Base-by-base conservation (phyloP, 768 basidiomycete species). In the Amanita rubescens region DNA sequence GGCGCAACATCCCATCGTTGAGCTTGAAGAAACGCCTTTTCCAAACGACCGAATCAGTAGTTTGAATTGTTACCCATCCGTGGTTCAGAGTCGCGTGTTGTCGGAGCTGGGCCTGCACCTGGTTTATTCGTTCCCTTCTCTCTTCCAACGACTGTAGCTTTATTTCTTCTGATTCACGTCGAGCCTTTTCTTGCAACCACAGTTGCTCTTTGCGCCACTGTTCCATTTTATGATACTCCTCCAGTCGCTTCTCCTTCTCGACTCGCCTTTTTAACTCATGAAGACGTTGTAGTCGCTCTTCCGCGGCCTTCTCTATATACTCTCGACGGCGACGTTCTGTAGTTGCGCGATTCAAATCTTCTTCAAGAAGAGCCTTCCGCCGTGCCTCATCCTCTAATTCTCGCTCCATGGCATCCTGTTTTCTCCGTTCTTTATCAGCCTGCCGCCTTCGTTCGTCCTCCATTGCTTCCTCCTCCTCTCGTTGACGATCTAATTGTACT, bases 1-100 rank as follows among this genome's bases (percentile, higher is more conserved):
- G 70, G 49, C 73, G 70, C 30, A 80, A 57, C 6, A 67, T 68
- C 20, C 70, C 71, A 14, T 72, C 75, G 49, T 74, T 67, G 44
- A 85, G 76, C 63, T 75, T 78, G 65, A 76, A 84, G 59, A 77
- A 85, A n/a, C 83, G 71, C 54, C 85, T 72, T 59, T 80, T 81
- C 85, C 85, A 87, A 0, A 73, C 68, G 51, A 81, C 64, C 3
- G 70, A 72, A 12, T 79, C 77, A 25, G 70, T 68, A 3, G 75
- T 74, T 61, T 84, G 83, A 48, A 85, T 68, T 1, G 82, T 82
- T 2, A 83, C 75, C 81, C 82, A 84, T 0, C 84, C 85, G 10
- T 71, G 69, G 49, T 74, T 59, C 14, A 75, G 57, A 39, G 67
- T 14, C 69, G 67, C 49, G 64, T 67, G 5, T 60, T 60, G 50